Percentiles rank a stretch among this genome's conserved stretches.
Evolutionary conservation across 345 rosid genomes (phyloP).

Genomic region (Ceriops tagal): DNA sequence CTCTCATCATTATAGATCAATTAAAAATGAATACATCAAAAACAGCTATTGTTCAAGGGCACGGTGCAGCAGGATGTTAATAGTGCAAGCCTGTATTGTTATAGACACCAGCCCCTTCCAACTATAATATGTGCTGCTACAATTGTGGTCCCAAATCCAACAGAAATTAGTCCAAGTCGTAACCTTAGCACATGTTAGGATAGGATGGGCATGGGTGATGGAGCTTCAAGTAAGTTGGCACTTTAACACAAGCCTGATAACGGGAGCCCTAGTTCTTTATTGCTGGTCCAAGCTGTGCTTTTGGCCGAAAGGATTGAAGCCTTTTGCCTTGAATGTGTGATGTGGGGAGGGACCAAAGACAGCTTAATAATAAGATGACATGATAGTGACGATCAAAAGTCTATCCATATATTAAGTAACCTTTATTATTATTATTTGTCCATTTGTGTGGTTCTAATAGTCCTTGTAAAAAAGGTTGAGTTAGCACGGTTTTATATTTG

Average conservation of each 20-base stretch:
- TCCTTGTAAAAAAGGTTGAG: too few species aligned
- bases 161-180: background rate
- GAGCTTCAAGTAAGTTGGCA: conserved; percentile 11
- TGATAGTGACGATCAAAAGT: background rate
- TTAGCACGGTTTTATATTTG: too few species aligned
- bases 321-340: background rate
- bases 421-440: too few species aligned
- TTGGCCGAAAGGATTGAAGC: conserved; percentile 9
- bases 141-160: background rate
- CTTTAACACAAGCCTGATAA: conserved; percentile 2
- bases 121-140: background rate
- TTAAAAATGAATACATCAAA: too few species aligned
- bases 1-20: too few species aligned
- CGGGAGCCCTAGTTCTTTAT: too few species aligned
- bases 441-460: too few species aligned
- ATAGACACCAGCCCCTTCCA: background rate
- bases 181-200: background rate
- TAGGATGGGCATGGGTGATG: background rate
- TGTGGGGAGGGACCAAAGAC: background rate
- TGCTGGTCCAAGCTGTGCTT: conserved; percentile 3
- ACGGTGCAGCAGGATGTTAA: too few species aligned
- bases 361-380: background rate
- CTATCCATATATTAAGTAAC: too few species aligned
- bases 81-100: background rate
- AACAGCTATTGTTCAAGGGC: too few species aligned